Base-by-base conservation (phyloP, 73 alveolate genomes). In the Paramecium caudatum region DNA sequence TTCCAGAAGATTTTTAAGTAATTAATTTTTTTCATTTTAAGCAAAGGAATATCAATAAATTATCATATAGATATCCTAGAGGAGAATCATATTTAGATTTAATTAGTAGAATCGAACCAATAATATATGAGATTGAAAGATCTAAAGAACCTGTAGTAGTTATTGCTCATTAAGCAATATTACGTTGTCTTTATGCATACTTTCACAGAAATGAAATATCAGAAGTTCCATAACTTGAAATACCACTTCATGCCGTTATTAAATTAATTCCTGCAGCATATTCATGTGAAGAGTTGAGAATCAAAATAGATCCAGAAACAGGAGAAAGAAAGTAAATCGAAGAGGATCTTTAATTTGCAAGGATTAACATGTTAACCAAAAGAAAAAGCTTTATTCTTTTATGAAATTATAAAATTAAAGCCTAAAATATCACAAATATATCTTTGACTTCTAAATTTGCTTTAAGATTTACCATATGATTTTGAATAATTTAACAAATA, bases 51-150 rank as follows among this genome's bases (percentile, higher is more conserved):
- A 90, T 84, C n/a, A 95, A 94, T 33, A 93, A 94, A 88, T 74
- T 94, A 32, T 90, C 91, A 6, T 94, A 94, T 32, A 88, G 97
- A 37, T 94, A 94, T 63, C 97, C 97, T 0, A 94, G 96, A 32
- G 97, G 97, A 39, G 97, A 94, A 65, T 90, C 95, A 62, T 94
- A 94, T 90, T 46, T 92, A 23, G 97, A 94, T 63, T 91, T 94
- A 45, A 93, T 92, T 48, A 47, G 91, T 21, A 86, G 97, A 36
- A 48, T 94, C 1, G 97, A 94, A 85, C 97, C 97, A 16, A 82
- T 90, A 12, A 82, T 82, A 12, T 61, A 32, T 48, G 83, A 50
- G 39, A 82, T 82, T 82, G 94, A 37, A 46, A 49, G 82, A 78
- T 46, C 69, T 25, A 74, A 92, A 82, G 62, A 34, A 41, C 95